Base-by-base conservation (phyloP, 805 yeast species). In the Metschnikowia dekortorum region DNA sequence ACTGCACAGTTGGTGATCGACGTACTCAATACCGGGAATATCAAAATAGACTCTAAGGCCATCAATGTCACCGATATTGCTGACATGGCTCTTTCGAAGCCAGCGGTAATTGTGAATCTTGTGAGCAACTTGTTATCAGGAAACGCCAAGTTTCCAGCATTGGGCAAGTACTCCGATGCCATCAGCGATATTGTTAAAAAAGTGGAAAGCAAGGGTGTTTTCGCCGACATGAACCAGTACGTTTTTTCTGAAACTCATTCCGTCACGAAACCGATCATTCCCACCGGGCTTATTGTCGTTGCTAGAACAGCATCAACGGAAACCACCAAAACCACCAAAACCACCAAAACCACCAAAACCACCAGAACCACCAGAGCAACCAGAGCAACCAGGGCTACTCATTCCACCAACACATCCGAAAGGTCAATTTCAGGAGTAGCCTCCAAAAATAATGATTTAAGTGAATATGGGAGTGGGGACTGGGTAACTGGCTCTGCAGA, bases 171-270 rank as follows among this genome's bases (percentile, higher is more conserved):
- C 53, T 47, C 61, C 13, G 55, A 59, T 8, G 76, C 74, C 5
- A 46, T 71, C 22, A 54, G 56, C 42, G 61, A 53, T n/a, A 66
- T 71, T 14, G 44, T 71, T 39, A 38, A 46, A 6, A 74, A 65
- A 40, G 65, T 72, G 34, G 73, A 73, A 51, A 45, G 58, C 31
- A 61, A 60, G 38, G 77, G 77, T 6, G 60, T 70, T 8, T 73
- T 73, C 50, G 64, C 57, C 14, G 66, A 70, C 49, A 68, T 73
- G 62, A 73, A 73, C 57, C 49, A 62, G 41, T 65, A 61, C 40
- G 53, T 73, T 3, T 70, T 69, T 59, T 66, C 68, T 10, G 58
- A 57, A 32, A 39, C 51, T n/a, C 59, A 57, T 44, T 49, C 59
- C 8, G 59, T 52, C 13, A 47, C 58, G 14, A 48, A 44, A 38